phyloP scores from a whole-genome alignment of 2,329 filamentous ascomycete species.

The Talaromyces rugulosus region DNA sequence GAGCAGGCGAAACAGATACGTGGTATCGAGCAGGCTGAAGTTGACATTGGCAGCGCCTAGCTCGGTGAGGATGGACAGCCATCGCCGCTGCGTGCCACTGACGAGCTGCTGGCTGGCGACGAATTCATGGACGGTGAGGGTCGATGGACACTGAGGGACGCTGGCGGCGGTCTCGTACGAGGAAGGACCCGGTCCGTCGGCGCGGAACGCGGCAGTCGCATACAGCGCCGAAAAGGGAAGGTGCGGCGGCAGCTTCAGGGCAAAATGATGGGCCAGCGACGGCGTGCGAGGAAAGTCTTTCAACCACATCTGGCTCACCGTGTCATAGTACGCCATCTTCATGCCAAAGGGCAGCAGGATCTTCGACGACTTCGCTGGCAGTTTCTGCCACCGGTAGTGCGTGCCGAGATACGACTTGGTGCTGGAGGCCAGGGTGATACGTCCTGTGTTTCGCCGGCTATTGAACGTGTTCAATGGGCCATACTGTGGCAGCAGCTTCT shows the following conservation, averaged over 20 bases:
- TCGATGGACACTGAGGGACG: slow-evolving; percentile 44
- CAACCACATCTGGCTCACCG: neutral
- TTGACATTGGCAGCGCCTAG: slow-evolving; percentile 55
- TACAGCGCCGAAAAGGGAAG: slow-evolving; percentile 35
- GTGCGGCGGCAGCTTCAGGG: slow-evolving; percentile 30
- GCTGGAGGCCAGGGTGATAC: slow-evolving; percentile 41
- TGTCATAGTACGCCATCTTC: slow-evolving; percentile 1
- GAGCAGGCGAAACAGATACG: slow-evolving; percentile 49
- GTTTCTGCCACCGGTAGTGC: slow-evolving; percentile 43
- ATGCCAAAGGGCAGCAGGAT: slow-evolving; percentile 2
- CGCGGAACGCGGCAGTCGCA: slow-evolving; percentile 18
- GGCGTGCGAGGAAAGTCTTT: slow-evolving; percentile 45
- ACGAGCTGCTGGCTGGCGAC: slow-evolving; percentile 44
- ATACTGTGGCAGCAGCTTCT: neutral
- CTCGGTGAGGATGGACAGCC: slow-evolving; percentile 48
- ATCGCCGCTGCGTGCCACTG: slow-evolving; percentile 41
- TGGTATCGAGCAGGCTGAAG: slow-evolving; percentile 53
- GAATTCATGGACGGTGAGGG: slow-evolving; percentile 48
- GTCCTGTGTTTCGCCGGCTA: slow-evolving; percentile 13
- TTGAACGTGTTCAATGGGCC: neutral
- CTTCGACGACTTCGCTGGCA: slow-evolving; percentile 38
- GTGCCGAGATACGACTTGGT: slow-evolving; percentile 46
- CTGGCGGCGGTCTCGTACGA: slow-evolving; percentile 48
- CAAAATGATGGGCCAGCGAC: slow-evolving; percentile 46
- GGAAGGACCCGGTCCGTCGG: slow-evolving; percentile 38